A percentile compares a stretch with the other conserved stretches of the same genome.
These are phyloP conservation scores for Tricholoma matsutake DNA, from an alignment of 768 basidiomycete genomes.

Conservation along the genomic window DNA sequence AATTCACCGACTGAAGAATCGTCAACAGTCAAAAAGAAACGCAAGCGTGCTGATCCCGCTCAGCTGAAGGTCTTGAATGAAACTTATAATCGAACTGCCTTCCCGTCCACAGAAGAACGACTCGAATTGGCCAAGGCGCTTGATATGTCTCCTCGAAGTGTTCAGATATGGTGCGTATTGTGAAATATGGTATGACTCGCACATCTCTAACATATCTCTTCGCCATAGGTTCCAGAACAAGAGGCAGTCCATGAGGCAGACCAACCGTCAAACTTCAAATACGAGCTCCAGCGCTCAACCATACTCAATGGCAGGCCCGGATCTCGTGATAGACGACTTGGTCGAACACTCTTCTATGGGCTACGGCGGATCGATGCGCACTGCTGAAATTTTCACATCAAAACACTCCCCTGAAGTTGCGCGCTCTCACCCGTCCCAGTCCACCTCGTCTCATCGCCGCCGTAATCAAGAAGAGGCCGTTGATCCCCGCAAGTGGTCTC, in stretches of 20 bases:
- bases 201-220: constrained; percentile 18
- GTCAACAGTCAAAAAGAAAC: constrained; percentile 80
- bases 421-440: constrained; percentile 30
- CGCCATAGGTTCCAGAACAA: constrained; percentile 80
- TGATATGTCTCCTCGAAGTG: constrained; percentile 82
- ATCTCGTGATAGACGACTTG: constrained; percentile 36
- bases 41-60: constrained; percentile 78
- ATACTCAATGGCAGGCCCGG: constrained; percentile 41
- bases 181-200: constrained; percentile 18
- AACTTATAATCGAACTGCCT: constrained; percentile 77
- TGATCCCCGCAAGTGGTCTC: constrained; percentile 49
- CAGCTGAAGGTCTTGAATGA: constrained; percentile 82
- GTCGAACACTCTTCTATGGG: constrained; percentile 26
- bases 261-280: constrained; percentile 60
- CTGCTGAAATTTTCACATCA: constrained; percentile 36
- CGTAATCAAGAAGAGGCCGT: constrained; percentile 37
- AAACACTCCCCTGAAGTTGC: constrained; percentile 40
- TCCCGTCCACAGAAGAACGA: constrained; percentile 88
- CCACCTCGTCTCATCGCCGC: constrained; percentile 43
- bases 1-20: constrained; percentile 53
- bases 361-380: constrained; percentile 32
- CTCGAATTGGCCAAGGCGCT: constrained; percentile 68
- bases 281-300: constrained; percentile 45
- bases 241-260: constrained; percentile 78
- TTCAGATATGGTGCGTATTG: constrained; percentile 73